Evolutionary conservation across 2,329 filamentous ascomycete genomes (phyloP), one percentile per base, ranked within the genome.

Genomic region (Penicillium rolfsii): DNA sequence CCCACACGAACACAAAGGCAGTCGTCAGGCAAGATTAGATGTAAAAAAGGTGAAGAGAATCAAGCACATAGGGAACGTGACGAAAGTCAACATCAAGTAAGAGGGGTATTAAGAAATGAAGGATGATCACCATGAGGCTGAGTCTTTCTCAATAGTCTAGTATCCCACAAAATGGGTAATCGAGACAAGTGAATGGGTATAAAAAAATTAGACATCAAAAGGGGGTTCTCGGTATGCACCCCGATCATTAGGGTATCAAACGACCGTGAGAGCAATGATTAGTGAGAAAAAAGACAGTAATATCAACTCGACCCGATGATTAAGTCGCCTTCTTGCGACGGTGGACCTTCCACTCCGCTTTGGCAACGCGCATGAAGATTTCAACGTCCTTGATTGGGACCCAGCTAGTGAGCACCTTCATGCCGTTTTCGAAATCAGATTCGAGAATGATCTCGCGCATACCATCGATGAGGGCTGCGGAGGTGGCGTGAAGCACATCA

Each of bases 331-430:
- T 79, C 61, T 80, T 85, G 80, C 81, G 84, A 79, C 74, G 72
- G 67, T 85, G 81, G 70, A 86, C 79, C 80, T 91, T 96, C 86
- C 91, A 97, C 79, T 98, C 94, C 14, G 91, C 88, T 72, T 89
- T 89, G 28, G 92, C 88, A 60, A 97, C 91, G 70, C 89, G 89
- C 91, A 99, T 96, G 70, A 99, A 83, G 60, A 96, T 79, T 74
- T 98, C 93, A 73, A 97, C 92, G 71, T 99, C 94, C 77, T 92
- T 92, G 74, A 99, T 89, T 22, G 94, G 93, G 48, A 98, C 89
- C 87, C 91, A 97, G 59, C 90, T 93, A 33, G 95, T 98, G 64
- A 99, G 82, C 7, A 93, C 90, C 80, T 97, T 98, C 95, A 99
- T 99, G 50, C 91, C 91, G 71, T 96, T 96, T 76, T 99, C 95